Conservation (phyloP, 192 early-diverging fungal genomes). For the Gaertneriomyces sp. region DNA sequence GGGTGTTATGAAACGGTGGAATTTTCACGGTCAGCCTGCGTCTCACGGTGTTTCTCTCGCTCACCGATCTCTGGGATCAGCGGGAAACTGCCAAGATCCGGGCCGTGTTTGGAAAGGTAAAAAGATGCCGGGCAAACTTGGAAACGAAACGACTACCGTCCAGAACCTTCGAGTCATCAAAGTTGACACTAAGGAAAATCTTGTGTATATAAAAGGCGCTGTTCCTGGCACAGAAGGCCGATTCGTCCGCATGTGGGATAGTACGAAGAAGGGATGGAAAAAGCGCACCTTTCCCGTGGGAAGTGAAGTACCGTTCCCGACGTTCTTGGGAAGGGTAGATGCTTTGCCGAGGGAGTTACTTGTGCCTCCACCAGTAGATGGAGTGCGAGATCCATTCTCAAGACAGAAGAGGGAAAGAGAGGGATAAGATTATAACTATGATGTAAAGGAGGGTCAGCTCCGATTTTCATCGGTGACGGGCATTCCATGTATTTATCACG, state of each 20-base stretch:
- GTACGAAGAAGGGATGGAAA: constrained; percentile 64
- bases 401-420: constrained; percentile 21
- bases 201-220: constrained; percentile 89
- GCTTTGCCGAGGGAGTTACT: constrained; percentile 39
- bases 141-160: constrained; percentile 74
- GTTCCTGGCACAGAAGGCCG: constrained; percentile 85
- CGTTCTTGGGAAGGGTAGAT: constrained; percentile 36
- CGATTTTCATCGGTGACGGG: no score
- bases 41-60: constrained; percentile 90
- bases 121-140: constrained; percentile 98
- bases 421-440: neutral
- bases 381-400: constrained; percentile 27
- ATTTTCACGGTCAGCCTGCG: constrained; percentile 85
- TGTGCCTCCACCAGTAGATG: constrained; percentile 25
- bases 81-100: constrained; percentile 66
- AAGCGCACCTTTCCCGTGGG: constrained; percentile 40
- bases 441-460: no score
- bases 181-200: constrained; percentile 78
- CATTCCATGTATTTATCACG: no score
- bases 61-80: constrained; percentile 85
- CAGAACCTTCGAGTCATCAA: constrained; percentile 72
- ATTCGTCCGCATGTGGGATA: constrained; percentile 83
- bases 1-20: constrained; percentile 97
- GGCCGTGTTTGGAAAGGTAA: constrained; percentile 92
- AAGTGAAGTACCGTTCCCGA: constrained; percentile 47